A percentile compares a stretch with the other conserved stretches of the same genome.
These are phyloP conservation scores for Talaromyces islandicus DNA, from an alignment of 2,329 filamentous ascomycete genomes.

Conservation along the genomic window DNA sequence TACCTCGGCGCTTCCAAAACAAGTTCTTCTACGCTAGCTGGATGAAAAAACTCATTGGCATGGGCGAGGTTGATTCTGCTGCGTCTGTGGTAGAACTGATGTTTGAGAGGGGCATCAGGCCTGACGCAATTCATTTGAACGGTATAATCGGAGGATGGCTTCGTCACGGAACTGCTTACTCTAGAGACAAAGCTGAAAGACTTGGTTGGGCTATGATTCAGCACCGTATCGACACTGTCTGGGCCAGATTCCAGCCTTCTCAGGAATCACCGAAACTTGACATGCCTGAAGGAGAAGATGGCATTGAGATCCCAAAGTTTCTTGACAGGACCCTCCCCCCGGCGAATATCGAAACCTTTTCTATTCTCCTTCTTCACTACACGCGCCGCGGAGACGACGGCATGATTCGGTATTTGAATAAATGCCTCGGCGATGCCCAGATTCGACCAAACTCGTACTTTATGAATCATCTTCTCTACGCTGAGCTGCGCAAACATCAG, in stretches of 20 bases:
- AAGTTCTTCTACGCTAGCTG: slow-evolving; percentile 83
- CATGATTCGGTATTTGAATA: slow-evolving; percentile 56
- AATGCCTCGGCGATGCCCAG: slow-evolving; percentile 56
- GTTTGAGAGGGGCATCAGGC: slow-evolving; percentile 60
- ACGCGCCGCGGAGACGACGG: slow-evolving; percentile 54
- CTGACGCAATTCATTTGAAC: slow-evolving; percentile 72
- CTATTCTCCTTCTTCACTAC: slow-evolving; percentile 67
- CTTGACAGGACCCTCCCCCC: slow-evolving; percentile 43
- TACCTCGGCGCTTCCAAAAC: slow-evolving; percentile 56
- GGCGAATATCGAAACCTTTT: slow-evolving; percentile 73
- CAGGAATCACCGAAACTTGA: slow-evolving; percentile 16
- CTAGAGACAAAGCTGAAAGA: slow-evolving; percentile 58
- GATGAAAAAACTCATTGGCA: slow-evolving; percentile 76
- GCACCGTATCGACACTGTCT: slow-evolving; percentile 59
- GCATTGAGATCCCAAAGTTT: slow-evolving; percentile 29
- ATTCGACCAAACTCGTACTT: slow-evolving; percentile 67
- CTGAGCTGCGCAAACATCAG: slow-evolving; percentile 56
- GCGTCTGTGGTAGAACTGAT: slow-evolving; percentile 69
- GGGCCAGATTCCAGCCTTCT: slow-evolving; percentile 24
- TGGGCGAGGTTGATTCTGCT: slow-evolving; percentile 65
- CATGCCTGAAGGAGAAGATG: slow-evolving; percentile 20
- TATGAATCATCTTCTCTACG: slow-evolving; percentile 71
- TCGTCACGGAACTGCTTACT: slow-evolving; percentile 51
- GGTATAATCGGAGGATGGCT: slow-evolving; percentile 75
- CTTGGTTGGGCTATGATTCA: slow-evolving; percentile 74